These are phyloP conservation scores for Penicillium expansum DNA, from an alignment of 2,329 filamentous ascomycete genomes.

Conservation along the genomic window DNA sequence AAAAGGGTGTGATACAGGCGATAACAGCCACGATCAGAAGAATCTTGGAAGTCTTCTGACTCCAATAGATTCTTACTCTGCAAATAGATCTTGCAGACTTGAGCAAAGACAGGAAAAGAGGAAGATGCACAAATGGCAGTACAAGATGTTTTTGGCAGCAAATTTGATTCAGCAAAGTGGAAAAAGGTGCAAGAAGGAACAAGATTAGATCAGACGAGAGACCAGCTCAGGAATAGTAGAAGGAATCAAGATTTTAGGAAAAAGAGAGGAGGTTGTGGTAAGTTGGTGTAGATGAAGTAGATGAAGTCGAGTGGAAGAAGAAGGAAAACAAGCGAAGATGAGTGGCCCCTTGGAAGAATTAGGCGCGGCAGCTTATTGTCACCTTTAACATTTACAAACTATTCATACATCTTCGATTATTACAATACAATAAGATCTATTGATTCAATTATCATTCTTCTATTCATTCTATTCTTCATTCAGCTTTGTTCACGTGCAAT, in stretches of 20 bases:
- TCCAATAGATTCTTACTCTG: neutral
- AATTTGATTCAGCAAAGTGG: neutral
- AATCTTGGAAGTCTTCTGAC: neutral
- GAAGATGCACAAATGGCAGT: neutral
- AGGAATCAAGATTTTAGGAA: neutral
- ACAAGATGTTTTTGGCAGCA: neutral
- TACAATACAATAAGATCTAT: neutral
- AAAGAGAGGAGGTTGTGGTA: neutral
- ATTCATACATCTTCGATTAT: neutral
- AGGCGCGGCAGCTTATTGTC: slow-evolving; percentile 13
- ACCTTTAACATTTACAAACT: neutral
- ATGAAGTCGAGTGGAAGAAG: slow-evolving; percentile 1
- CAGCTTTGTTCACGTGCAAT: neutral
- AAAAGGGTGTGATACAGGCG: slow-evolving; percentile 2
- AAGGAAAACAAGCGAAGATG: slow-evolving; percentile 13
- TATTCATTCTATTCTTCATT: neutral
- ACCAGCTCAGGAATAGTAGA: neutral
- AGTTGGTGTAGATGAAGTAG: neutral
- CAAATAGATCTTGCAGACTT: neutral
- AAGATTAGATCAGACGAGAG: neutral
- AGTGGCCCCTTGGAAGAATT: slow-evolving; percentile 14
- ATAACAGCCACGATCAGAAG: neutral
- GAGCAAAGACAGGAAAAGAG: neutral
- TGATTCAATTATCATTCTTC: neutral
- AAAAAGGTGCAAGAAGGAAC: neutral